phyloP scores from a whole-genome alignment of 2,329 filamentous ascomycete genomes.

The Aspergillus pseudotamarii region DNA sequence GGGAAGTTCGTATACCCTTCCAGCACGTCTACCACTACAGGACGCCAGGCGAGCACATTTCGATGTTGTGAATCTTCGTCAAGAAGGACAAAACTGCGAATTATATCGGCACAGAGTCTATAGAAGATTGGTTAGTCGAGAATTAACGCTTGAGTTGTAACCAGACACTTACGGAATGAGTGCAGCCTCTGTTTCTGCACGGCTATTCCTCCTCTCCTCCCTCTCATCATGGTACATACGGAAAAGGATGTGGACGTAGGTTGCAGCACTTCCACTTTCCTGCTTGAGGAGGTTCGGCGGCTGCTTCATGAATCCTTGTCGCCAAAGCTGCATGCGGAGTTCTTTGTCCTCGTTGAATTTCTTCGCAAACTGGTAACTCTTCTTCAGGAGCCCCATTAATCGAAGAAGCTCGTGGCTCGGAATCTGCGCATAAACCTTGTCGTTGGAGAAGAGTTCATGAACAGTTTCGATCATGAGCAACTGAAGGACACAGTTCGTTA shows the following conservation, averaged over 20 bases:
- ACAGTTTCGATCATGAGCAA: constrained; percentile 99
- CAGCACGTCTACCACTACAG: constrained; percentile 94
- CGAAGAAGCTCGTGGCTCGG: constrained; percentile 86
- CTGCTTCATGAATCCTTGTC: constrained; percentile 99
- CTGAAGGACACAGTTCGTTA: constrained; percentile 95
- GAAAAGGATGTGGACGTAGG: constrained; percentile 94
- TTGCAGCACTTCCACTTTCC: constrained; percentile 87
- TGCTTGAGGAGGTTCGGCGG: constrained; percentile 97
- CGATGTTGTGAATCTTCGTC: constrained; percentile 96
- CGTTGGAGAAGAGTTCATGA: constrained; percentile 96
- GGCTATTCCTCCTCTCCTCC: constrained; percentile 76
- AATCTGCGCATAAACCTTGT: constrained; percentile 90
- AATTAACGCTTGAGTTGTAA: background rate
- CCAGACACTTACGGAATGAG: constrained; percentile 69
- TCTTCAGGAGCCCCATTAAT: constrained; percentile 92
- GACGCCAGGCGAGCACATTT: constrained; percentile 95
- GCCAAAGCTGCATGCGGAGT: constrained; percentile 88
- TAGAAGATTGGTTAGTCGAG: constrained; percentile 6
- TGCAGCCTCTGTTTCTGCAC: constrained; percentile 83
- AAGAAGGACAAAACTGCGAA: constrained; percentile 78
- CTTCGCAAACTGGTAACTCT: constrained; percentile 93
- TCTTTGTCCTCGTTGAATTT: constrained; percentile 98
- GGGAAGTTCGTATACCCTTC: constrained; percentile 90
- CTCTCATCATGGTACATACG: constrained; percentile 94
- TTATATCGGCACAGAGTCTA: constrained; percentile 87